Conservation (phyloP, 371 early-diverging fungal genomes). For the Haplosporangium sp. region DNA sequence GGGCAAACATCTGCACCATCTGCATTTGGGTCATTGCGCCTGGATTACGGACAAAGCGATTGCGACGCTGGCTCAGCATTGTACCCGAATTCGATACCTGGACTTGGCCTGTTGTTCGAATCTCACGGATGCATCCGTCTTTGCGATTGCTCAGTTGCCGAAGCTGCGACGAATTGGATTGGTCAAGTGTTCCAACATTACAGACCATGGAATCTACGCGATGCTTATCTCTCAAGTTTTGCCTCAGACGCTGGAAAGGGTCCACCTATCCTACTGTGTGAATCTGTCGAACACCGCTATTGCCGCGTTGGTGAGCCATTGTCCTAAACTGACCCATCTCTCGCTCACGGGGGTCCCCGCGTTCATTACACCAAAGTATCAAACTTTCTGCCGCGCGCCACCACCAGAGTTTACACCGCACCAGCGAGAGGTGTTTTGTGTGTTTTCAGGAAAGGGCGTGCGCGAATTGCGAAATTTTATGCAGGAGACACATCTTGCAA, state of each 20-base stretch:
- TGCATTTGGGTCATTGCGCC: constrained; percentile 70
- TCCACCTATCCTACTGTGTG: constrained; percentile 71
- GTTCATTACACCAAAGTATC: constrained; percentile 66
- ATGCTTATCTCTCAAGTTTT: constrained; percentile 62
- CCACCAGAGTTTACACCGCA: constrained; percentile 67
- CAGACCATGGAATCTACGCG: constrained; percentile 67
- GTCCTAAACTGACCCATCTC: constrained; percentile 68
- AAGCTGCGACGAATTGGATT: constrained; percentile 71
- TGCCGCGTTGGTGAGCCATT: constrained; percentile 63
- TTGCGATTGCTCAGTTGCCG: constrained; percentile 66
- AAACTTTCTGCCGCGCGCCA: constrained; percentile 67
- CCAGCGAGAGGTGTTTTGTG: constrained; percentile 70
- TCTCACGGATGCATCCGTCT: constrained; percentile 65
- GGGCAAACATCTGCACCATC: constrained; percentile 69
- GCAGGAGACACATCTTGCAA: constrained; percentile 7
- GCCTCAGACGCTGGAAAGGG: constrained; percentile 67
- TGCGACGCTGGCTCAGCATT: constrained; percentile 61
- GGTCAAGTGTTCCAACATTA: constrained; percentile 71
- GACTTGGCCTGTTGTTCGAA: constrained; percentile 70
- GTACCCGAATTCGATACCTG: constrained; percentile 72
- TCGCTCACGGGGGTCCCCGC: constrained; percentile 71
- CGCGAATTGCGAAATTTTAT: constrained; percentile 61
- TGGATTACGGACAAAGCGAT: constrained; percentile 68
- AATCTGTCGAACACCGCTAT: constrained; percentile 64
- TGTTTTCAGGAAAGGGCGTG: constrained; percentile 70